Base-by-base conservation (phyloP, 306 rosid genomes). In the Pyrus bretschneideri region DNA sequence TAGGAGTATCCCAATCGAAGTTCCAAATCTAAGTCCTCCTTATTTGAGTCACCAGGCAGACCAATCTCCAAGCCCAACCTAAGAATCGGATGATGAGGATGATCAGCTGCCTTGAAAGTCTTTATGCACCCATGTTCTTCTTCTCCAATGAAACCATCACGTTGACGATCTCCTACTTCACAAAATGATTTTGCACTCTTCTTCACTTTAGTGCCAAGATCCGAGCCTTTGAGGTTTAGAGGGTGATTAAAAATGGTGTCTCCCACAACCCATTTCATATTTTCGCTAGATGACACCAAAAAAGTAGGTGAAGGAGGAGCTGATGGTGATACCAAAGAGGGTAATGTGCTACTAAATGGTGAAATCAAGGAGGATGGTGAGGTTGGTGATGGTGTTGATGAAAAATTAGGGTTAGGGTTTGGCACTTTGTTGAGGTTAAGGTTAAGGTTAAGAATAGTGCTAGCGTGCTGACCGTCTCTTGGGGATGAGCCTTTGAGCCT, bases 11-110 rank as follows among this genome's bases (percentile, higher is more conserved):
- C 96, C 83, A 95, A 83, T 63, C 98, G 96, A 84, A 95, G 97
- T 81, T 95, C 97, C 85, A 94, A 93, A 88, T 94, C 98, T 51
- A 95, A 83, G 75, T 89, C 90, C 59, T 83, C 82, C 76, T 82
- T 8, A 30, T 63, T 81, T 45, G 86, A 83, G 22, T 75, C 84
- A 33, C 83, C 75, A 33, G 82, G 74, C 66, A 86, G 68, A 74
- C 90, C 89, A 59, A 88, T 88, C 85, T 85, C 91, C 87, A 89
- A 83, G 63, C 88, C 98, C 88, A 93, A 80, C 83, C 88, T 89
- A 18, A 81, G 71, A 46, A 81, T 86, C 74, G 22, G 22, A 57
- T 84, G 81, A 61, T 9, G n/a, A 9, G 45, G 82, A 61, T 17
- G 40, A 2, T 33, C 44, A 19, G 66, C 72, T 57, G 85, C 91